Evolutionary conservation across 2,329 filamentous ascomycete genomes (phyloP).

Genomic region (Colletotrichum musicola): DNA sequence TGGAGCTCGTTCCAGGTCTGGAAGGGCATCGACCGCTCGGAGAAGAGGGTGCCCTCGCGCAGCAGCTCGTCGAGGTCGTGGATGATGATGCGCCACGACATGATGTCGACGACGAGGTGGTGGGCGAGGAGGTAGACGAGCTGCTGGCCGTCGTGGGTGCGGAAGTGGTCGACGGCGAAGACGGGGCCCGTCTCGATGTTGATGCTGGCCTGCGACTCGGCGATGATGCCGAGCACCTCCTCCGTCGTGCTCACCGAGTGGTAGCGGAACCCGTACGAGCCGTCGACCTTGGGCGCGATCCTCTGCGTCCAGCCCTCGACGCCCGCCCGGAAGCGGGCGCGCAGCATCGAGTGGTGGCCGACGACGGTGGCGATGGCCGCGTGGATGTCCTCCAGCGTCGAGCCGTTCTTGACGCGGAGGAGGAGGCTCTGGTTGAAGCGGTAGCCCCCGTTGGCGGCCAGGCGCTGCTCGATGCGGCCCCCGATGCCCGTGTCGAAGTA

Average conservation of each 20-base stretch:
- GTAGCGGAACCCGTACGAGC: constrained; percentile 59
- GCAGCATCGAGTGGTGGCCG: constrained; percentile 64
- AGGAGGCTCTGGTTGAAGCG: constrained; percentile 66
- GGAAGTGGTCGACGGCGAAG: constrained; percentile 63
- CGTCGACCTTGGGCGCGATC: constrained; percentile 53
- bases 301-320: constrained; percentile 61
- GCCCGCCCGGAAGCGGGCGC: constrained; percentile 58
- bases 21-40: constrained; percentile 60
- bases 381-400: constrained; percentile 58
- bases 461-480: constrained; percentile 47
- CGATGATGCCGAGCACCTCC: constrained; percentile 56
- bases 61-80: constrained; percentile 65
- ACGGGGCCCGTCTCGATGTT: constrained; percentile 64
- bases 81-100: constrained; percentile 64
- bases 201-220: constrained; percentile 57
- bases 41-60: constrained; percentile 57
- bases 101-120: constrained; percentile 64
- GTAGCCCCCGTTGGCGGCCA: constrained; percentile 51
- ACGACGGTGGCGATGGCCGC: constrained; percentile 63
- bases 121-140: constrained; percentile 64
- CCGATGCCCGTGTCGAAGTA: constrained; percentile 63
- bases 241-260: constrained; percentile 55
- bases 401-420: constrained; percentile 57
- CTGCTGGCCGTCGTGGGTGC: constrained; percentile 59
- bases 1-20: constrained; percentile 63